These are phyloP conservation scores for Dryas alaskensis DNA, from an alignment of 306 rosid species.

Conservation along the genomic window DNA sequence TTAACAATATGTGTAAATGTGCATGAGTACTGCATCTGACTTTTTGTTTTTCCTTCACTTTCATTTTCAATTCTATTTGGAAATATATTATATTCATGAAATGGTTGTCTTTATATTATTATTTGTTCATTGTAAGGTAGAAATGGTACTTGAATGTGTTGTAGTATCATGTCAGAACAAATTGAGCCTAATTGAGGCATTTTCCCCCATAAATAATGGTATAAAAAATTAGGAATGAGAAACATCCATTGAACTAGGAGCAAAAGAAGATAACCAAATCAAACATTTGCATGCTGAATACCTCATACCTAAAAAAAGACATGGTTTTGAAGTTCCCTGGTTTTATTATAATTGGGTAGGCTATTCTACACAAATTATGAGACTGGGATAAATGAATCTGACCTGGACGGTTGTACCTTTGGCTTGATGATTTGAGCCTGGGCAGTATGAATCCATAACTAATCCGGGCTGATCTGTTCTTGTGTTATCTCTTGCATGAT, in stretches of 20 bases:
- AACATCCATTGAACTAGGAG: not conserved
- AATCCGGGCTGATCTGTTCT: not conserved
- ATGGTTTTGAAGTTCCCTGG: not conserved
- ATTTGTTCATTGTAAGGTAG: not conserved
- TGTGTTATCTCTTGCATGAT: not conserved
- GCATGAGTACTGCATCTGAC: not conserved
- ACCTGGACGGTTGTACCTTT: not conserved
- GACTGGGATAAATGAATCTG: not conserved
- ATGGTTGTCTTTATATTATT: not conserved
- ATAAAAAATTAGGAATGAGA: no score
- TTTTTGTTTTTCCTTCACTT: not conserved
- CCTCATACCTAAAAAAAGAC: not conserved
- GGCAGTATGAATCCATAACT: not conserved
- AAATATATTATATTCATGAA: not conserved
- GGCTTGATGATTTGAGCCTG: not conserved
- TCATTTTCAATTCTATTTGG: not conserved
- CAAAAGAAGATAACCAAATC: not conserved
- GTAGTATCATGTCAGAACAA: not conserved
- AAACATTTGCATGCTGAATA: not conserved
- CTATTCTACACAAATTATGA: not conserved
- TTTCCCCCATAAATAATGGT: no score
- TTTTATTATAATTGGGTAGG: not conserved
- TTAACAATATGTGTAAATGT: not conserved
- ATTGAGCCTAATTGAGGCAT: not conserved
- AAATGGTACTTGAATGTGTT: not conserved